phyloP scores from a whole-genome alignment of 106 monocot genomes.

The Platanthera guangdongensis region DNA sequence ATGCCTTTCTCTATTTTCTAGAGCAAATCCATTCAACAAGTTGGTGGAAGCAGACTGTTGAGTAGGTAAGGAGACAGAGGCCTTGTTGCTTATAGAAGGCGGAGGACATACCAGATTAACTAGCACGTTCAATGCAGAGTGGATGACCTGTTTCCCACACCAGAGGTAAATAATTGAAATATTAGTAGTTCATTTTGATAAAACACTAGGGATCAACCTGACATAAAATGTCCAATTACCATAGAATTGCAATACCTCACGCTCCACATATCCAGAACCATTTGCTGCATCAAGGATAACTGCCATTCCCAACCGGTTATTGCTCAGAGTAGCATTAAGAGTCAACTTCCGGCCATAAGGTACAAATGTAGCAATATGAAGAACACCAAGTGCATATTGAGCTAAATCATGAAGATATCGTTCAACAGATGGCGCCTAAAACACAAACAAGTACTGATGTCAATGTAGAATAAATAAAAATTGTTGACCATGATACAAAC shows the following conservation, averaged over 20 bases:
- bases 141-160: constrained; percentile 59
- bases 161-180: constrained; percentile 4
- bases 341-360: constrained; percentile 68
- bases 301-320: constrained; percentile 89
- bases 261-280: constrained; percentile 63
- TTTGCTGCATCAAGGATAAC: constrained; percentile 83
- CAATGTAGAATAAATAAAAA: constrained; percentile 1
- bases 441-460: neutral
- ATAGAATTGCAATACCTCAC: constrained; percentile 40
- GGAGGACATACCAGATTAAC: constrained; percentile 97
- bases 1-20: constrained; percentile 54
- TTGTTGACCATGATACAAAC: neutral
- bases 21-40: constrained; percentile 21
- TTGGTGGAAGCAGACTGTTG: constrained; percentile 40
- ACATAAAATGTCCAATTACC: neutral
- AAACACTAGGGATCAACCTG: neutral
- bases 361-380: constrained; percentile 86
- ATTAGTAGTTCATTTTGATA: neutral
- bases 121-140: constrained; percentile 65
- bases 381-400: constrained; percentile 85
- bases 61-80: constrained; percentile 30
- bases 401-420: constrained; percentile 94
- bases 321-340: constrained; percentile 79
- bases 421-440: constrained; percentile 76
- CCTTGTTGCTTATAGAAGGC: constrained; percentile 89